A percentile compares a stretch with the other conserved stretches of the same genome.
Conservation (phyloP, 768 basidiomycete species). For the Trametes maxima region DNA sequence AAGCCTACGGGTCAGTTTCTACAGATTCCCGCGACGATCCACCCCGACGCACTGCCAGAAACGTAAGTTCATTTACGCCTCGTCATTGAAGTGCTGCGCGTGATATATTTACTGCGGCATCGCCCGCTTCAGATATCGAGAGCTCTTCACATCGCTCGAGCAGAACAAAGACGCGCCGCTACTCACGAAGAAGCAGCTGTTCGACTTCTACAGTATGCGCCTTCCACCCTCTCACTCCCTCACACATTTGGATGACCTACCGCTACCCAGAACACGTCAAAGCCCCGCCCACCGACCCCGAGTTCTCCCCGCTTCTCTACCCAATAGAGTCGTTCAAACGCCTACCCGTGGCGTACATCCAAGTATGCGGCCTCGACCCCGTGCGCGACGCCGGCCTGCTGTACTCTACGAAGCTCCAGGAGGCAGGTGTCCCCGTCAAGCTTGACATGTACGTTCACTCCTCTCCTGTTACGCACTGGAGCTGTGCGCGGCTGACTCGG, state of each 20-base stretch:
- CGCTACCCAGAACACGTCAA: background rate
- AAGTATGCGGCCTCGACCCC: conserved; percentile 30
- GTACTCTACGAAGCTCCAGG: conserved; percentile 28
- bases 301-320: conserved; percentile 26
- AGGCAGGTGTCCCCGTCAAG: conserved; percentile 26
- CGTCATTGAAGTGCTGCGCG: background rate
- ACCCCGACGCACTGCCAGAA: conserved; percentile 26
- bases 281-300: conserved; percentile 8
- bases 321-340: conserved; percentile 15
- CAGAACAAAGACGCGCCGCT: conserved; percentile 11
- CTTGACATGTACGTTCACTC: conserved; percentile 25
- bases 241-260: background rate
- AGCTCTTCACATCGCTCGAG: background rate
- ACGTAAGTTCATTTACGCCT: conserved; percentile 11
- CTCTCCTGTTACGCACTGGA: background rate
- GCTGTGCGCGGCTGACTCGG: too few species aligned
- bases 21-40: conserved; percentile 23
- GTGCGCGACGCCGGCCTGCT: conserved; percentile 33
- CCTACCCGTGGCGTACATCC: conserved; percentile 29
- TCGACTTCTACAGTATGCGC: background rate
- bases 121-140: background rate
- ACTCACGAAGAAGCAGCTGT: background rate
- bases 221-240: background rate
- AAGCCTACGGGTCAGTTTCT: conserved; percentile 32
- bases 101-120: background rate